Percentiles rank a stretch among this genome's conserved stretches.
phyloP scores from a whole-genome alignment of 83 land plant species.

The Picea abies region DNA sequence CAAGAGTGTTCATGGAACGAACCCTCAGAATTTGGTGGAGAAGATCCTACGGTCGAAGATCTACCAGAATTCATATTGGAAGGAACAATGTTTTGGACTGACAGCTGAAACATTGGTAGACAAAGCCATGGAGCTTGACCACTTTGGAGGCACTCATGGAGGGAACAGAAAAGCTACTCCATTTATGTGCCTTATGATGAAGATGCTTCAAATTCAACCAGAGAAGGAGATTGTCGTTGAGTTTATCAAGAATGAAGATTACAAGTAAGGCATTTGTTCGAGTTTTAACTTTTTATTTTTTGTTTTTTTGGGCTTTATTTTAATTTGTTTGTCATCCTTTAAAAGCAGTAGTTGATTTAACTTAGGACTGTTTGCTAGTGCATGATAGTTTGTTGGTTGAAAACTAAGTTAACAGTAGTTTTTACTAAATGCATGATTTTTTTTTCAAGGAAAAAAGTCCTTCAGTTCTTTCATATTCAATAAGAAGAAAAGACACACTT shows the following conservation, averaged over 20 bases:
- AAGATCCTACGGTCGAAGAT: conserved; percentile 94
- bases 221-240: conserved; percentile 99
- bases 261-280: conserved; percentile 76
- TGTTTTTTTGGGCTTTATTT: no score
- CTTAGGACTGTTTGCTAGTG: no score
- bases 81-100: conserved; percentile 99
- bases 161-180: conserved; percentile 98
- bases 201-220: conserved; percentile 99
- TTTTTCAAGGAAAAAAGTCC: no score
- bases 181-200: conserved; percentile 92
- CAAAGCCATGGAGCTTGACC: conserved; percentile 99
- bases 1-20: conserved; percentile 95
- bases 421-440: no score
- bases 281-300: no score
- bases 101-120: conserved; percentile 99
- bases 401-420: no score
- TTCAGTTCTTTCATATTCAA: no score
- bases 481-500: no score
- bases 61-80: conserved; percentile 96
- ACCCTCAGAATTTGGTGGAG: conserved; percentile 98
- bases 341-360: no score
- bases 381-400: no score
- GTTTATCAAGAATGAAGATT: conserved; percentile 98
- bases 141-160: conserved; percentile 95
- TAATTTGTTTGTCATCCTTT: no score